These are phyloP conservation scores for Nothophytophthora sp. DNA, from an alignment of 352 stramenopile genomes.

Conservation along the genomic window DNA sequence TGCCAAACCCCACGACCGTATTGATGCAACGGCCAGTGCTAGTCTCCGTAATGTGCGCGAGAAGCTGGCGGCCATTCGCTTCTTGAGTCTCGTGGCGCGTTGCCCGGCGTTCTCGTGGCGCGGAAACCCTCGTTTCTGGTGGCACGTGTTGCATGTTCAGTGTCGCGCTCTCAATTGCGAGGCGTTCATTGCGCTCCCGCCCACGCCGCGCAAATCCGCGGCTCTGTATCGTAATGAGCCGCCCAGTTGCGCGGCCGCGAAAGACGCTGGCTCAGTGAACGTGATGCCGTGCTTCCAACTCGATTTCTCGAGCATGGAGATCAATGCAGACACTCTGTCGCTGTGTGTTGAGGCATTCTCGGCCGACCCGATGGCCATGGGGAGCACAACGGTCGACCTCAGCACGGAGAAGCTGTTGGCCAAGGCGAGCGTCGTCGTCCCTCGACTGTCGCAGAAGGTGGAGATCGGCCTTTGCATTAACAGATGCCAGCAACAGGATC, in stretches of 20 bases:
- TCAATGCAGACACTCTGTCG: conserved; percentile 31
- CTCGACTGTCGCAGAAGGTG: conserved; percentile 5
- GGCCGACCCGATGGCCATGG: background rate
- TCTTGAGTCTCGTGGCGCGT: conserved; percentile 26
- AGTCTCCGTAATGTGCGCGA: background rate
- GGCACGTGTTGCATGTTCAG: conserved; percentile 11
- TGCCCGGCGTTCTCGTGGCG: conserved; percentile 30
- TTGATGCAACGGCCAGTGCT: background rate
- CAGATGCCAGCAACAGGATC: conserved; percentile 6
- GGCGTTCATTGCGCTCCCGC: conserved; percentile 3
- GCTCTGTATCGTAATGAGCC: background rate
- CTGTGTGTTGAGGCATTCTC: conserved; percentile 22
- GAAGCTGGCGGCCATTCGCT: conserved; percentile 29
- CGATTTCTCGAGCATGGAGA: conserved; percentile 29
- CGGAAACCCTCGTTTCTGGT: conserved; percentile 38
- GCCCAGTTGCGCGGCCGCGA: conserved; percentile 6
- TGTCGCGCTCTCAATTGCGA: conserved; percentile 6
- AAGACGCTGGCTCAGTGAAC: background rate
- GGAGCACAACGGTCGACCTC: conserved; percentile 9
- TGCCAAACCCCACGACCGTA: too few relatives aligned
- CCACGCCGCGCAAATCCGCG: background rate
- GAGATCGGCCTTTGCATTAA: conserved; percentile 34
- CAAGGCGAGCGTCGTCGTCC: background rate
- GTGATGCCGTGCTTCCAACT: conserved; percentile 39
- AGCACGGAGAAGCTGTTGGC: conserved; percentile 21